phyloP scores from a whole-genome alignment of 306 rosid species.

The Cucumis melo region DNA sequence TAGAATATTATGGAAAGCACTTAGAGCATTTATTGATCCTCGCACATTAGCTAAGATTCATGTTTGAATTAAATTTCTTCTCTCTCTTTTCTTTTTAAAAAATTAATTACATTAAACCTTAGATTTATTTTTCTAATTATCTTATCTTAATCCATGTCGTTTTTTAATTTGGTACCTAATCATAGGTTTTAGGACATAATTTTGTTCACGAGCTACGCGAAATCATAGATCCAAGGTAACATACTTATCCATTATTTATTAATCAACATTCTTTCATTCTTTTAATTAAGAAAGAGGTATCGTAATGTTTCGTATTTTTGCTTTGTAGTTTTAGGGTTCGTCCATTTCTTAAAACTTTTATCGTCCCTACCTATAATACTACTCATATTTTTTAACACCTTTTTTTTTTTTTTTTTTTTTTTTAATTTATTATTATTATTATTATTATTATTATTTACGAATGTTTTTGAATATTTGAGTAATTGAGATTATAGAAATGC shows the following conservation, averaged over 20 bases:
- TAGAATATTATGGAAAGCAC: constrained; percentile 69
- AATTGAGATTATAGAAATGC: neutral
- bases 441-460: too few relatives aligned
- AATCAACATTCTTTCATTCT: neutral
- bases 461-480: neutral
- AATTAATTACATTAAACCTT: neutral
- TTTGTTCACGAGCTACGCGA: constrained; percentile 36
- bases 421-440: too few relatives aligned
- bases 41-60: constrained; percentile 70
- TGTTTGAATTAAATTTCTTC: constrained; percentile 23
- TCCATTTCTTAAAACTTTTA: too few relatives aligned
- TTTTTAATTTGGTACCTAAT: neutral
- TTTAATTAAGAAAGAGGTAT: too few relatives aligned
- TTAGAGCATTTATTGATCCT: constrained; percentile 55
- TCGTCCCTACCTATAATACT: too few relatives aligned
- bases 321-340: too few relatives aligned
- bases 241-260: neutral
- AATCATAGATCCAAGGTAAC: constrained; percentile 52
- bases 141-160: neutral
- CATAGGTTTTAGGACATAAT: constrained; percentile 66
- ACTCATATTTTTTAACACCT: too few relatives aligned
- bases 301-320: too few relatives aligned
- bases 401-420: too few relatives aligned
- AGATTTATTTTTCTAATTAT: neutral
- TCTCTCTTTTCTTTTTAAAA: neutral